A percentile compares a stretch with the other conserved stretches of the same genome.
Evolutionary conservation across 108 stramenopile genomes (phyloP).

Genomic region (Skeletonema marinoi): DNA sequence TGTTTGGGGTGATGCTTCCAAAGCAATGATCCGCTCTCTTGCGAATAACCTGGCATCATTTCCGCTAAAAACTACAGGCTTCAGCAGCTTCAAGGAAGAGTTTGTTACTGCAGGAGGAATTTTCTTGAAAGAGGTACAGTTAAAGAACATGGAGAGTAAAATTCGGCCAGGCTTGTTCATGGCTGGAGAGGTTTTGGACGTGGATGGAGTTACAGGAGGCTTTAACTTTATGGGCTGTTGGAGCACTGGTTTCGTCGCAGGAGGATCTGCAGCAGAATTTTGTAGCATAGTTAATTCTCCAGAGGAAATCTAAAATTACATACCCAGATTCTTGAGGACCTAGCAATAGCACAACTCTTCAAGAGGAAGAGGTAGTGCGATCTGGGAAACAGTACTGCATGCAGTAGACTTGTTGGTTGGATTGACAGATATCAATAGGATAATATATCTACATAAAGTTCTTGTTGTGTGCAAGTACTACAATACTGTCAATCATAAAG

Average conservation of each 20-base stretch:
- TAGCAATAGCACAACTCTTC: not conserved
- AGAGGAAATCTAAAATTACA: not conserved
- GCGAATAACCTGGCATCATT: conserved; percentile 58
- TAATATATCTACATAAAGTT: no score
- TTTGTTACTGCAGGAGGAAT: conserved; percentile 94
- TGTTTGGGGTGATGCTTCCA: conserved; percentile 71
- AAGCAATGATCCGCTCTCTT: conserved; percentile 68
- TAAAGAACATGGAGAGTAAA: conserved; percentile 86
- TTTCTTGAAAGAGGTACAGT: conserved; percentile 69
- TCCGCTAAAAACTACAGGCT: conserved; percentile 65
- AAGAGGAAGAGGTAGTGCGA: no score
- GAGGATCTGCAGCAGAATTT: conserved; percentile 34
- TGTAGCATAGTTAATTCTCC: conserved; percentile 3
- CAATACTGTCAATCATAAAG: no score
- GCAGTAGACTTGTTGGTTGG: no score
- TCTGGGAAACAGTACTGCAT: no score
- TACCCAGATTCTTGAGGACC: not conserved
- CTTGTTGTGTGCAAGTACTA: no score
- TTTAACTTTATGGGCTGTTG: conserved; percentile 93
- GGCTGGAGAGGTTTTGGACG: conserved; percentile 86
- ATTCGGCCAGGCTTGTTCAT: conserved; percentile 69
- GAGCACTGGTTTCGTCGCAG: conserved; percentile 50
- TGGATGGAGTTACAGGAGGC: conserved; percentile 92
- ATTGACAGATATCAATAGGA: no score
- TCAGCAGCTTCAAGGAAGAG: conserved; percentile 92